A percentile compares a stretch with the other conserved stretches of the same genome.
Conservation (phyloP, 1,284 basidiomycete genomes). For the Marasmius sp. region DNA sequence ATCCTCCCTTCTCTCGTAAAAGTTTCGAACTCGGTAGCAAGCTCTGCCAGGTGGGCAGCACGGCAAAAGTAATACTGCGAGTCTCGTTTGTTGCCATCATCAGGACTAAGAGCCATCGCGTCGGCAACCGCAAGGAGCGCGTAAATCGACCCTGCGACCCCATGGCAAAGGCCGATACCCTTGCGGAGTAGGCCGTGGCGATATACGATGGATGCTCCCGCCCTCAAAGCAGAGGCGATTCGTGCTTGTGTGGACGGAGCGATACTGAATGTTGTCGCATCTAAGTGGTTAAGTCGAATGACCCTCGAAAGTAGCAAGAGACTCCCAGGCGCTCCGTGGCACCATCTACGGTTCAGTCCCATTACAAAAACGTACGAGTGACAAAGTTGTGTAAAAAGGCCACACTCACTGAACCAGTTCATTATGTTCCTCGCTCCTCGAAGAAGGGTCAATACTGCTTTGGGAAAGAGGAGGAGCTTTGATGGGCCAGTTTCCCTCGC, state of each 20-base stretch:
- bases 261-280: slow-evolving; percentile 18
- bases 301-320: slow-evolving; percentile 45
- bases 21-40: slow-evolving; percentile 36
- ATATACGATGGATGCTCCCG: slow-evolving; percentile 45
- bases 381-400: neutral
- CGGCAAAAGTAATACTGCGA: slow-evolving; percentile 30
- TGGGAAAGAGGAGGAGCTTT: slow-evolving; percentile 30
- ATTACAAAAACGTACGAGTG: neutral
- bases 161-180: slow-evolving; percentile 59
- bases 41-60: slow-evolving; percentile 46
- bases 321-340: slow-evolving; percentile 54
- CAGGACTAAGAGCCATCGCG: slow-evolving; percentile 22
- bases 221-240: slow-evolving; percentile 32
- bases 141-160: slow-evolving; percentile 50
- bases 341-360: slow-evolving; percentile 42
- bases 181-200: slow-evolving; percentile 49
- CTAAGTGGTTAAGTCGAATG: slow-evolving; percentile 26
- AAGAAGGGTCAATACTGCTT: slow-evolving; percentile 9
- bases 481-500: slow-evolving; percentile 51
- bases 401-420: slow-evolving; percentile 47
- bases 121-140: slow-evolving; percentile 47
- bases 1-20: slow-evolving; percentile 39
- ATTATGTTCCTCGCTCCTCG: slow-evolving; percentile 21
- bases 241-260: slow-evolving; percentile 5
- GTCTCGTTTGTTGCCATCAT: neutral